Conservation (phyloP, 1,284 basidiomycete genomes). For the Tilletia caries region DNA sequence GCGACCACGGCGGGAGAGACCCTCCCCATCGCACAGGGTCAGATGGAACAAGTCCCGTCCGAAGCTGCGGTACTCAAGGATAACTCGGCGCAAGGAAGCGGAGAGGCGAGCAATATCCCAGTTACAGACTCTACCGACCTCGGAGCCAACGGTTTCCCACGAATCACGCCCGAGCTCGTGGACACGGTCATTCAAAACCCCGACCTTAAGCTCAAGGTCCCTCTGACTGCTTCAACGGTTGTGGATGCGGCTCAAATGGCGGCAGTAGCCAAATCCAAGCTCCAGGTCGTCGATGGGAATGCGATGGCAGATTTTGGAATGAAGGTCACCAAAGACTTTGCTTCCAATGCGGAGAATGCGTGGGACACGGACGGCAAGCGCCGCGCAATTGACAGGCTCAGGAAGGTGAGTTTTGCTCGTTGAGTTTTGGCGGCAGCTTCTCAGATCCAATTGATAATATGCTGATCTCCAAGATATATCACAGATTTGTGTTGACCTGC, state of each 20-base stretch:
- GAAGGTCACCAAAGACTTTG: constrained; percentile 1
- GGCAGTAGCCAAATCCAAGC: constrained; percentile 14
- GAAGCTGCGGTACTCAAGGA: constrained; percentile 13
- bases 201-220: not conserved
- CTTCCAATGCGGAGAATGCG: constrained; percentile 9
- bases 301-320: not conserved
- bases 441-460: too few species aligned
- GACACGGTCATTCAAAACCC: constrained; percentile 11
- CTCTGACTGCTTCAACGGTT: constrained; percentile 16
- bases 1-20: constrained; percentile 18
- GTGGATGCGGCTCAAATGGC: constrained; percentile 22
- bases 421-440: not conserved
- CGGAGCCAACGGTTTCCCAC: constrained; percentile 9
- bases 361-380: constrained; percentile 16
- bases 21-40: constrained; percentile 17
- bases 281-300: constrained; percentile 2
- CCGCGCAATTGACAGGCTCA: constrained; percentile 13
- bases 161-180: constrained; percentile 18
- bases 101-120: not conserved
- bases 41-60: constrained; percentile 20
- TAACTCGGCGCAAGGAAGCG: not conserved
- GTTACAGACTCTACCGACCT: not conserved
- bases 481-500: constrained; percentile 20
- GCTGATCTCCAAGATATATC: too few species aligned
- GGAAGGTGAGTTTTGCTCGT: constrained; percentile 16